These are phyloP conservation scores for Gossypium davidsonii DNA, from an alignment of 441 rosid species.

Conservation along the genomic window DNA sequence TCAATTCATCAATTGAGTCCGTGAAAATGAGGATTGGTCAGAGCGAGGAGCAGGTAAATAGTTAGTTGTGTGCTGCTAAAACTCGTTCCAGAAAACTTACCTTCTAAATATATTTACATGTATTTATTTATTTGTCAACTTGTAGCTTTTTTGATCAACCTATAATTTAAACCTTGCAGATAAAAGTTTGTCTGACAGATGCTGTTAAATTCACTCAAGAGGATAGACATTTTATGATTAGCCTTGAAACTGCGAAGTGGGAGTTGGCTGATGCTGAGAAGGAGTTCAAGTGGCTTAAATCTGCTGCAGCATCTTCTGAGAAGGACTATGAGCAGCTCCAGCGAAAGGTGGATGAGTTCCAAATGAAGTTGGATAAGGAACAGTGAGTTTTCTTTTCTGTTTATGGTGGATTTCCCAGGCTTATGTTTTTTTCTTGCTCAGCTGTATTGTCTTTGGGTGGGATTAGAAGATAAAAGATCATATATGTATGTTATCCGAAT, in stretches of 20 bases:
- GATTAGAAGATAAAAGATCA: not conserved
- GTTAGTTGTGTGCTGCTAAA: not conserved
- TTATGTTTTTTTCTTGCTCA: not conserved
- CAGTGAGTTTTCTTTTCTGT: conserved; percentile 34
- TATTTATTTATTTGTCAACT: not conserved
- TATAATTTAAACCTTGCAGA: conserved; percentile 40
- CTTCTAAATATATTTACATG: not conserved
- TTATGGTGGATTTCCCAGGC: not conserved
- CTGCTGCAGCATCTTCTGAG: conserved; percentile 63
- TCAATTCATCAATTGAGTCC: conserved; percentile 52
- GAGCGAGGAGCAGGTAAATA: conserved; percentile 68
- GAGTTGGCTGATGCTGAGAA: conserved; percentile 83
- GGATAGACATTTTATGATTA: conserved; percentile 57
- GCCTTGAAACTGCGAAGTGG: conserved; percentile 65
- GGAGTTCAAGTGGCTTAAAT: conserved; percentile 81
- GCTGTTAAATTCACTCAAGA: conserved; percentile 63
- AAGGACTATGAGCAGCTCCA: conserved; percentile 78
- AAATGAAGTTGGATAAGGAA: conserved; percentile 56
- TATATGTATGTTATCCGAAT: not conserved
- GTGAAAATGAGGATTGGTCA: conserved; percentile 53
- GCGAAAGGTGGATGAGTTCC: conserved; percentile 48
- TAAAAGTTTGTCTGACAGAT: conserved; percentile 62
- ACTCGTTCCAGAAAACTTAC: not conserved
- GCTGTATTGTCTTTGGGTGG: not conserved
- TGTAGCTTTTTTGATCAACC: not conserved